Base-by-base conservation (phyloP, 1,284 basidiomycete genomes). In the Violaceomyces palustris region DNA sequence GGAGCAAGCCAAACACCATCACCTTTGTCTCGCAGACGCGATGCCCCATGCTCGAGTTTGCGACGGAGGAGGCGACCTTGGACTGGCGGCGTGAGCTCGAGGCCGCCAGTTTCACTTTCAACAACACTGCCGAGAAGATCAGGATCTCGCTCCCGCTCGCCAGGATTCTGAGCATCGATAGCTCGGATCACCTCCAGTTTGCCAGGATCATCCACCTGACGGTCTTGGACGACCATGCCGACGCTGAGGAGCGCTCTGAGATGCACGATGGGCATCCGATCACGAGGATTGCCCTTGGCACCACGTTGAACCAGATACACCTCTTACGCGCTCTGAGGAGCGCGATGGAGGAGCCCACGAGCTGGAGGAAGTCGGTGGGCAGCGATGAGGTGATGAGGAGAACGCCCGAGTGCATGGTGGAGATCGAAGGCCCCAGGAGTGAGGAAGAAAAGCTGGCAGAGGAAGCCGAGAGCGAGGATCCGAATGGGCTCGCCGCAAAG, bases 121-220 rank as follows among this genome's bases (percentile, higher is more conserved):
- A 42, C 36, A 61, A 52, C 52, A 59, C 57, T 14, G 50, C 52
- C 42, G 56, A 59, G 31, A 61, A 58, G 49, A 60, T 55, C 15
- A 50, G 51, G 17, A 59, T 64, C 40, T 59, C 52, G 32, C 41
- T 67, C n/a, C 67, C 66, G 0, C 57, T 67, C 11, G 57, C 50
- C 11, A 55, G 55, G 15, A 55, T 69, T 42, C 43, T 52, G 22
- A 51, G 46, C 25, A 35, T 61, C 12, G 49, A 55, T 17, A 36
- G 44, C 6, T 39, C 50, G 7, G 27, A 23, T 10, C 55, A 57
- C 30, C 48, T 61, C 31, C 50, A 55, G 3, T 50, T 68, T 10
- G 64, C 55, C 28, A 57, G 54, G 18, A 36, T 64, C 19, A 30
- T 62, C 19, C 50, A 47, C 25, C 17, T 61, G 26, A 31, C 42